These are phyloP conservation scores for Cetradonia linearis DNA, from an alignment of 495 filamentous ascomycete genomes.

Conservation along the genomic window DNA sequence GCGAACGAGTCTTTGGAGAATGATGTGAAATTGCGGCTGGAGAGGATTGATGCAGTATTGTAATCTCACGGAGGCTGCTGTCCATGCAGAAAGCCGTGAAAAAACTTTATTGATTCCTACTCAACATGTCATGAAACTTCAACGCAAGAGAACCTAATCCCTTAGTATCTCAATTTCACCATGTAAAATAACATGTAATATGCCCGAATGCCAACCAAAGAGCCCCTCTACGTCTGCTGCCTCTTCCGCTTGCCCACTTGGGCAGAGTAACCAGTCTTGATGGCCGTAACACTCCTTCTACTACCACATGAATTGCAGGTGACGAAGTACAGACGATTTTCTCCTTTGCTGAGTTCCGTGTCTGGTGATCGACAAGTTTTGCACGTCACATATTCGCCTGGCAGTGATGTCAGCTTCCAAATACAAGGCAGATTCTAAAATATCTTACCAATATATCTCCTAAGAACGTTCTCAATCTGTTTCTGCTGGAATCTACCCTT, in stretches of 20 bases:
- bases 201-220: not conserved
- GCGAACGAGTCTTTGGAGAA: slow-evolving; percentile 11
- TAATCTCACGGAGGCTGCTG: not conserved
- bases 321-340: slow-evolving; percentile 86
- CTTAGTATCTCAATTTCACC: not conserved
- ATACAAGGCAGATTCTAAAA: slow-evolving; percentile 12
- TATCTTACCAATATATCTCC: slow-evolving; percentile 81
- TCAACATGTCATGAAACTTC: not conserved
- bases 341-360: slow-evolving; percentile 94
- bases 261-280: slow-evolving; percentile 99
- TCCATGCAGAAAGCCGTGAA: not conserved
- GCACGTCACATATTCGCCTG: slow-evolving; percentile 97
- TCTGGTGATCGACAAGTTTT: slow-evolving; percentile 92
- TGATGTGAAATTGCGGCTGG: slow-evolving; percentile 4
- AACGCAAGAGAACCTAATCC: not conserved
- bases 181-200: slow-evolving; percentile 5
- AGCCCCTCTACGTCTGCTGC: slow-evolving; percentile 40
- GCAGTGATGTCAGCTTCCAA: slow-evolving; percentile 20
- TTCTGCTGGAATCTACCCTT: slow-evolving; percentile 98
- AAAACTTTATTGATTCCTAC: not conserved
- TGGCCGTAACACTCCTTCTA: slow-evolving; percentile 83
- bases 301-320: slow-evolving; percentile 83
- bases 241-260: slow-evolving; percentile 92
- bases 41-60: not conserved
- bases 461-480: slow-evolving; percentile 89